Percentiles rank a stretch among this genome's conserved stretches.
These are phyloP conservation scores for Scheffersomyces lignosus DNA, from an alignment of 805 yeast species.

Conservation along the genomic window DNA sequence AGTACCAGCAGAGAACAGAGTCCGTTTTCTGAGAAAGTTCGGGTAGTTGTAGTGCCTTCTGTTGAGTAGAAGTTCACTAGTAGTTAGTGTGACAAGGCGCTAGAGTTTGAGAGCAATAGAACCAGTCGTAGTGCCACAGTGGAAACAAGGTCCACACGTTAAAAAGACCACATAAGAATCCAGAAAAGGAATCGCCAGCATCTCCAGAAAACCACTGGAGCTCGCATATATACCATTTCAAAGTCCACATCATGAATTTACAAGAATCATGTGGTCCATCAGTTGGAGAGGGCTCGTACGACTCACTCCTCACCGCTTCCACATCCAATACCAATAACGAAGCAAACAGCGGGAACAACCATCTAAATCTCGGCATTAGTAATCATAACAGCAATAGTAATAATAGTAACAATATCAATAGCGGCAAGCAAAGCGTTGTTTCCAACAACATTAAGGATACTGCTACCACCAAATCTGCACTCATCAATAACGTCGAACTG, in stretches of 20 bases:
- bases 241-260: conserved; percentile 9
- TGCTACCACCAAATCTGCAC: conserved; percentile 1
- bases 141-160: no score
- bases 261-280: conserved; percentile 10
- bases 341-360: background rate
- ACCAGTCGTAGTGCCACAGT: no score
- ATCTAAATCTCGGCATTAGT: background rate
- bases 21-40: no score
- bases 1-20: no score
- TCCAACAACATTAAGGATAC: background rate
- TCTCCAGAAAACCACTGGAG: no score
- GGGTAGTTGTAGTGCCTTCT: no score
- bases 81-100: no score
- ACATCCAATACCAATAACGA: background rate
- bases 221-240: no score
- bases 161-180: no score
- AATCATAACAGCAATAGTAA: background rate
- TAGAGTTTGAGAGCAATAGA: no score
- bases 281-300: conserved; percentile 3
- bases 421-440: background rate
- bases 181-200: no score
- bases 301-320: conserved; percentile 2
- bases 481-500: conserved; percentile 4
- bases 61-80: no score
- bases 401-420: background rate